These are phyloP conservation scores for Cladorrhinum sp. DNA, from an alignment of 2,329 filamentous ascomycete species.

Conservation along the genomic window DNA sequence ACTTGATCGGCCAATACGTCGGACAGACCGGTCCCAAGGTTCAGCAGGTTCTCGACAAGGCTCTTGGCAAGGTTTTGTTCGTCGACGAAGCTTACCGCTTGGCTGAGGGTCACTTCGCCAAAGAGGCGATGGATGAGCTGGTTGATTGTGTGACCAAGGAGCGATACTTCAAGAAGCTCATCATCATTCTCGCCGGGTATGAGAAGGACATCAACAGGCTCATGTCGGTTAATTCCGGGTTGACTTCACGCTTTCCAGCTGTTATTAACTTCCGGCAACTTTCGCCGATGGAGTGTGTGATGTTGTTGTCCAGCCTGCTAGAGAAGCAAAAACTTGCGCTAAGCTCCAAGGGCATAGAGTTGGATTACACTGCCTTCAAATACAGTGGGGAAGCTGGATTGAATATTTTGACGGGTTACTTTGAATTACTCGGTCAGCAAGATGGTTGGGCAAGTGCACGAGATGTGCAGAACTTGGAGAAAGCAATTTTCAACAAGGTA, in stretches of 20 bases:
- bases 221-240: constrained; percentile 58
- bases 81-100: constrained; percentile 72
- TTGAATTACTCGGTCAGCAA: constrained; percentile 46
- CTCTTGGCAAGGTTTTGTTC: constrained; percentile 64
- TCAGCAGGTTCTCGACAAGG: constrained; percentile 55
- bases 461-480: constrained; percentile 56
- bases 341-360: constrained; percentile 17
- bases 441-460: constrained; percentile 61
- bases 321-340: constrained; percentile 27
- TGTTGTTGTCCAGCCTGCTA: constrained; percentile 38
- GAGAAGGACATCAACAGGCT: constrained; percentile 63
- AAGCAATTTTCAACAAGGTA: constrained; percentile 45
- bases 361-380: constrained; percentile 31
- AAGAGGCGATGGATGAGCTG: constrained; percentile 54
- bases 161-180: constrained; percentile 55
- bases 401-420: constrained; percentile 28
- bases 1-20: constrained; percentile 65
- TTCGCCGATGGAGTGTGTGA: constrained; percentile 40
- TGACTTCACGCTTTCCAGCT: constrained; percentile 65
- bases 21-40: constrained; percentile 70
- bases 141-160: constrained; percentile 53
- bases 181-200: constrained; percentile 69
- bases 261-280: constrained; percentile 54
- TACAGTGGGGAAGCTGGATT: constrained; percentile 11
- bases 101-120: constrained; percentile 53